These are phyloP conservation scores for Hypericum androsaemum DNA, from an alignment of 345 rosid species.

Conservation along the genomic window DNA sequence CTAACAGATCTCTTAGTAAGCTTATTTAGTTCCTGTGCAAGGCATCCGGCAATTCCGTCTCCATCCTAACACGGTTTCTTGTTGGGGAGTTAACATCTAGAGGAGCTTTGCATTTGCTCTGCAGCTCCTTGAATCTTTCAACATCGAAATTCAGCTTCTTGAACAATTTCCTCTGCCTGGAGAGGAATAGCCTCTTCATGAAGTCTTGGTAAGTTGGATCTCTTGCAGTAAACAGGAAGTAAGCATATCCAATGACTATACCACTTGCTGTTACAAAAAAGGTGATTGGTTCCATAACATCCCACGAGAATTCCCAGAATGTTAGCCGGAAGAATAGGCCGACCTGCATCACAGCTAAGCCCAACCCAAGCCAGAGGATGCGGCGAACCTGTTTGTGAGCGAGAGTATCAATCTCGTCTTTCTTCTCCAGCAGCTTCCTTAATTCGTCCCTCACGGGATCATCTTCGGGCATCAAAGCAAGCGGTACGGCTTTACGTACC, in stretches of 20 bases:
- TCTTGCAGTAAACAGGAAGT: constrained; percentile 74
- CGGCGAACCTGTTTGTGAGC: constrained; percentile 90
- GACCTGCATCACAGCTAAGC: constrained; percentile 44
- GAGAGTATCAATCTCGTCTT: constrained; percentile 69
- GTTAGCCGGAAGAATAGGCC: constrained; percentile 78
- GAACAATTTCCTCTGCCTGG: constrained; percentile 72
- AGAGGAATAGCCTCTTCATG: constrained; percentile 79
- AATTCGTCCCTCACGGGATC: constrained; percentile 61
- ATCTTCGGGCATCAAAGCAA: constrained; percentile 53
- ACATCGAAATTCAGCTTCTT: constrained; percentile 52
- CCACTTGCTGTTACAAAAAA: constrained; percentile 70
- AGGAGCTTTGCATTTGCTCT: constrained; percentile 41
- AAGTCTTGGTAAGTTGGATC: constrained; percentile 95
- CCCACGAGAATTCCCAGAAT: constrained; percentile 99
- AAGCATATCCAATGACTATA: constrained; percentile 73
- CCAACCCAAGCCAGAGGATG: constrained; percentile 71
- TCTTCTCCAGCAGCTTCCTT: constrained; percentile 48
- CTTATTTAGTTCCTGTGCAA: constrained; percentile 5
- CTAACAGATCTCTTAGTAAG: too few species aligned
- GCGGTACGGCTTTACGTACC: constrained; percentile 73
- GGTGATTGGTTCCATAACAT: constrained; percentile 91
- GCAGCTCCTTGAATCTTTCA: constrained; percentile 59
- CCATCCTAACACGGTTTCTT: constrained; percentile 47
- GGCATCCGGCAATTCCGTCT: constrained; percentile 59
- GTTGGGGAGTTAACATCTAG: constrained; percentile 42